Percentiles rank a stretch among this genome's conserved stretches.
Evolutionary conservation across 2,329 filamentous ascomycete genomes (phyloP).

Genomic region (Zalaria sp.): DNA sequence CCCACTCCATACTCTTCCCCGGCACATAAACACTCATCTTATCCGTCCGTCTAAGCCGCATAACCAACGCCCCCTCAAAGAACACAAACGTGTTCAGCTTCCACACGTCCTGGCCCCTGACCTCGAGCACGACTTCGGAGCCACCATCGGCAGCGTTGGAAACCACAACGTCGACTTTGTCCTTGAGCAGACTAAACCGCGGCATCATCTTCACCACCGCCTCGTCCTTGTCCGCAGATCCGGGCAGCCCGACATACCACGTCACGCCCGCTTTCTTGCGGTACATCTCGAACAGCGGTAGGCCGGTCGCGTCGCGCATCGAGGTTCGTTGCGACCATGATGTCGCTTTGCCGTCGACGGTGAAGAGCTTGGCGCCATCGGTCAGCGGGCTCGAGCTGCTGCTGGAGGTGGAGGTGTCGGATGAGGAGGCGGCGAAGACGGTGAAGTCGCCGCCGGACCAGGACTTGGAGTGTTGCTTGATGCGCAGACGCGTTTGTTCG

Average conservation of each 20-base stretch:
- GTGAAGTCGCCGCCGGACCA: slow-evolving; percentile 2
- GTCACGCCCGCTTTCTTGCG: slow-evolving; percentile 9
- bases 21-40: slow-evolving; percentile 8
- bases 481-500: slow-evolving; percentile 1
- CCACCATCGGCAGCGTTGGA: slow-evolving; percentile 7
- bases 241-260: slow-evolving; percentile 10
- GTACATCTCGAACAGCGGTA: slow-evolving; percentile 11
- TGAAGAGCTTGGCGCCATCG: neutral
- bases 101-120: slow-evolving; percentile 11
- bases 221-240: neutral
- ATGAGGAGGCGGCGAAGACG: neutral
- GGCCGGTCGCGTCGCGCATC: slow-evolving; percentile 9
- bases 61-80: slow-evolving; percentile 6
- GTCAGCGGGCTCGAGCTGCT: no score
- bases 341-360: slow-evolving; percentile 5
- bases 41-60: slow-evolving; percentile 8
- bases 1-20: slow-evolving; percentile 8
- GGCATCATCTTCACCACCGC: slow-evolving; percentile 8
- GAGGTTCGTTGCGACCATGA: slow-evolving; percentile 6
- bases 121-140: slow-evolving; percentile 5
- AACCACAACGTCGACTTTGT: slow-evolving; percentile 8
- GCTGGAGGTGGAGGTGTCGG: no score
- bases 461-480: slow-evolving; percentile 2
- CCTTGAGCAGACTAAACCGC: slow-evolving; percentile 5
- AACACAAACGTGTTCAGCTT: slow-evolving; percentile 9